Conservation (phyloP, 192 early-diverging fungal genomes). For the Haplosporangium gracile region DNA sequence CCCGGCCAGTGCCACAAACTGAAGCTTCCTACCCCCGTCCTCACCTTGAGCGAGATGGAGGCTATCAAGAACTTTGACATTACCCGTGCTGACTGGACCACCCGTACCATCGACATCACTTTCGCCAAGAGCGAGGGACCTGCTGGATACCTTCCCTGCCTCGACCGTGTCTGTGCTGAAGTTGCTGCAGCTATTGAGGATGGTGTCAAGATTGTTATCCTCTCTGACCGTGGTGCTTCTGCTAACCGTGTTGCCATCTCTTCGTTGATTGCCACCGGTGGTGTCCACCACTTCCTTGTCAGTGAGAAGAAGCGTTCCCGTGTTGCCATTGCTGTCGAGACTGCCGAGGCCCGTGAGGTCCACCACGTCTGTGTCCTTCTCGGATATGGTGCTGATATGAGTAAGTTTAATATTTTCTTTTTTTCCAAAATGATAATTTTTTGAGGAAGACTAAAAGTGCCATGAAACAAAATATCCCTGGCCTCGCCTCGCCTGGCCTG, state of each 20-base stretch:
- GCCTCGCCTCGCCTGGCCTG: neutral
- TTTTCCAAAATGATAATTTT: slow-evolving; percentile 7
- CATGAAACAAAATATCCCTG: neutral
- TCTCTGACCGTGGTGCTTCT: slow-evolving; percentile 80
- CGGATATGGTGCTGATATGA: slow-evolving; percentile 95
- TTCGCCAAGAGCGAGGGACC: slow-evolving; percentile 82
- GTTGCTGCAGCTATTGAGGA: slow-evolving; percentile 84
- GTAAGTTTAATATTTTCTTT: slow-evolving; percentile 26
- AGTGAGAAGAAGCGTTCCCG: slow-evolving; percentile 88
- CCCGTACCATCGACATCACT: slow-evolving; percentile 89
- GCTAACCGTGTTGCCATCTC: slow-evolving; percentile 84
- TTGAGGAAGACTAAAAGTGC: neutral
- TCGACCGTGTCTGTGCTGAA: slow-evolving; percentile 92
- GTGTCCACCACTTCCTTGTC: slow-evolving; percentile 95
- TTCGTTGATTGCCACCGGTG: slow-evolving; percentile 88
- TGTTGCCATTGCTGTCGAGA: slow-evolving; percentile 91
- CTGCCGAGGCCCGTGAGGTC: slow-evolving; percentile 94
- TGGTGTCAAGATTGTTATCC: slow-evolving; percentile 84
- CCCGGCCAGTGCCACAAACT: slow-evolving; percentile 84
- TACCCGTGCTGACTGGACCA: slow-evolving; percentile 81
- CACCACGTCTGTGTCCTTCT: slow-evolving; percentile 96
- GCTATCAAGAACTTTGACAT: slow-evolving; percentile 80
- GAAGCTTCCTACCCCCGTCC: slow-evolving; percentile 87
- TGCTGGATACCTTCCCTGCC: slow-evolving; percentile 78
- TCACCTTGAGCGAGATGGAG: slow-evolving; percentile 86